Percentiles rank a stretch among this genome's conserved stretches.
These are phyloP conservation scores for Botryotinia convoluta DNA, from an alignment of 2,329 filamentous ascomycete genomes.

Conservation along the genomic window DNA sequence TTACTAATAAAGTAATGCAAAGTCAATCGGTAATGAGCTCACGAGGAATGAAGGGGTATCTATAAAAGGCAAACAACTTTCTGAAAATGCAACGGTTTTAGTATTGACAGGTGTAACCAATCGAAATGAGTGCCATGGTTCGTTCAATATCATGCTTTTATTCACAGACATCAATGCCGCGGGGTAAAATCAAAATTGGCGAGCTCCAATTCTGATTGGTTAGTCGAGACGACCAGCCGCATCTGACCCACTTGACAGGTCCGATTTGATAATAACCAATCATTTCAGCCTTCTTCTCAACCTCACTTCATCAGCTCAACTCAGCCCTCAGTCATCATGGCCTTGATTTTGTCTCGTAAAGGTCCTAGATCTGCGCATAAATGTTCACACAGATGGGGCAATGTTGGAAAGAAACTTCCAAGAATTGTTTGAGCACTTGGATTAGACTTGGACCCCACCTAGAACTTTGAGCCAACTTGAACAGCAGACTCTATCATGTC, in stretches of 20 bases:
- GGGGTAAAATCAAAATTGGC: neutral
- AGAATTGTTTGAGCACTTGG: neutral
- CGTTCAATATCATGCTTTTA: neutral
- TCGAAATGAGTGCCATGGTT: neutral
- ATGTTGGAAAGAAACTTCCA: neutral
- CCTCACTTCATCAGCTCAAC: slow-evolving; percentile 3
- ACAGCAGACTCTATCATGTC: neutral
- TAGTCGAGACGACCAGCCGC: slow-evolving; percentile 6
- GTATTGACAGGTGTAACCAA: neutral
- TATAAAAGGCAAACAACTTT: neutral
- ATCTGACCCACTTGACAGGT: neutral
- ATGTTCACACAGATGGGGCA: neutral
- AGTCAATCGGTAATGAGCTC: neutral
- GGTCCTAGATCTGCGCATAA: neutral
- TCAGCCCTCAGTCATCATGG: neutral
- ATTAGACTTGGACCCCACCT: neutral
- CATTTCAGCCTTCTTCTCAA: neutral
- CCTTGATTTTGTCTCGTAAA: neutral
- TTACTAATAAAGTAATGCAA: neutral
- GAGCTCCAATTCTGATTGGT: neutral
- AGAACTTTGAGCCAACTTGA: neutral
- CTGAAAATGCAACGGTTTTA: neutral
- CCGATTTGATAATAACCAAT: neutral
- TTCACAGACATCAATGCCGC: neutral
- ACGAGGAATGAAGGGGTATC: neutral